Base-by-base conservation (phyloP, 495 filamentous ascomycete genomes). In the Penicillium herquei region DNA sequence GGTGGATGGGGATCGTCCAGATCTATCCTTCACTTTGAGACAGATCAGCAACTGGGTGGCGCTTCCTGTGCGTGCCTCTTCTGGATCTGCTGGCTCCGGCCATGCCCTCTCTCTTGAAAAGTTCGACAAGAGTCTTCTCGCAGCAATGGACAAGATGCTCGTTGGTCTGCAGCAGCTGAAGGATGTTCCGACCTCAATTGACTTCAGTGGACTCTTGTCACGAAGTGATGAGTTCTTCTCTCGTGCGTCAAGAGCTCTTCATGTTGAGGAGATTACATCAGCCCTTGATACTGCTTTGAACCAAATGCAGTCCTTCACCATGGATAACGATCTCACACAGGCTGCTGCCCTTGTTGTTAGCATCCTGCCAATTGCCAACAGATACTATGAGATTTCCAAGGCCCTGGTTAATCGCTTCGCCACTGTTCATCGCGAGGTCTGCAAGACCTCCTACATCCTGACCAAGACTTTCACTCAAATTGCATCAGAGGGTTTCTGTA, bases 401-500 rank as follows among this genome's bases (percentile, higher is more conserved):
- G 71, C 79, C 13, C 61, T 82, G 26, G 59, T 88, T 5, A 58
- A 69, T 11, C 70, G 78, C 13, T 84, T 83, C 64, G 64, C 79
- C 3, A 69, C 73, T 9, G 73, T 88, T 4, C 87, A 97, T 62
- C 72, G 78, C 14, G 78, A 86, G 30, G 83, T 84, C 3, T 91
- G 86, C 68, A 89, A 87, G 54, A 78, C 92, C 44, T 83, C 87
- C 0, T 87, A 86, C 61, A 81, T 86, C 8, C 80, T 98, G 39
- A 79, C 86, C 26, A 87, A 87, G 39, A 83, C 84, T 0, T 94
- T 96, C 55, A 81, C 79, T 5, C 84, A 89, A 46, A 77, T 98
- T 32, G 84, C 87, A 2, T 79, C 81, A 7, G 86, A 93, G 66
- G 95, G 95, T 9, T 97, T 97, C 76, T 99, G 95, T 67, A 88